Evolutionary conservation across 1,139 yeast species (phyloP).

Genomic region (Candida tropicalis): DNA sequence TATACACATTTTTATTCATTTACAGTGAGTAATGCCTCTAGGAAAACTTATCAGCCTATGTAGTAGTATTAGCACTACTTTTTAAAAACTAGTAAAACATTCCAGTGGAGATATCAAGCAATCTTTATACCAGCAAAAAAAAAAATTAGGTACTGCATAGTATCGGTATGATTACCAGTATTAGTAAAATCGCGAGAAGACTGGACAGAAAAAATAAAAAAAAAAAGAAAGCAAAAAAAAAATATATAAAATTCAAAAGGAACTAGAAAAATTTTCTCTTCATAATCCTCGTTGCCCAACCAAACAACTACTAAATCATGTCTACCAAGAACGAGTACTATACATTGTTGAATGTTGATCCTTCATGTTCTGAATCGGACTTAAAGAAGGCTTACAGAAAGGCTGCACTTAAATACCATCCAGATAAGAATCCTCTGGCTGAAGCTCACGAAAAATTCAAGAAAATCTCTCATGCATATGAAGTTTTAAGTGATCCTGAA

Average conservation of each 20-base stretch:
- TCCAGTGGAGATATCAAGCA: no score
- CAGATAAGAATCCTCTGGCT: slow-evolving; percentile 77
- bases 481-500: slow-evolving; percentile 79
- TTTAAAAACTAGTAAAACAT: no score
- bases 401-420: slow-evolving; percentile 91
- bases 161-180: no score
- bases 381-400: slow-evolving; percentile 95
- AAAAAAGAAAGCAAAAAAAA: neutral
- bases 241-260: no score
- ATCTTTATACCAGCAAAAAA: no score
- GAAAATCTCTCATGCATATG: slow-evolving; percentile 90
- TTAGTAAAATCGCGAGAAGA: slow-evolving; percentile 3
- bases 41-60: no score
- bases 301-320: neutral
- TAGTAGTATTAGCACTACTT: no score
- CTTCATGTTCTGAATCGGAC: slow-evolving; percentile 78
- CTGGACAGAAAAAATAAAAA: neutral
- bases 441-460: slow-evolving; percentile 97
- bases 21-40: no score
- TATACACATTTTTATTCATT: no score
- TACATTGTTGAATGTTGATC: slow-evolving; percentile 65
- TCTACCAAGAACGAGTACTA: slow-evolving; percentile 4
- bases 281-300: neutral
- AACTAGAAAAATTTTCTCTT: neutral
- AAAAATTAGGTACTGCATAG: no score